Conservation (phyloP, 1,284 basidiomycete genomes). For the Phellopilus nigrolimitatus region DNA sequence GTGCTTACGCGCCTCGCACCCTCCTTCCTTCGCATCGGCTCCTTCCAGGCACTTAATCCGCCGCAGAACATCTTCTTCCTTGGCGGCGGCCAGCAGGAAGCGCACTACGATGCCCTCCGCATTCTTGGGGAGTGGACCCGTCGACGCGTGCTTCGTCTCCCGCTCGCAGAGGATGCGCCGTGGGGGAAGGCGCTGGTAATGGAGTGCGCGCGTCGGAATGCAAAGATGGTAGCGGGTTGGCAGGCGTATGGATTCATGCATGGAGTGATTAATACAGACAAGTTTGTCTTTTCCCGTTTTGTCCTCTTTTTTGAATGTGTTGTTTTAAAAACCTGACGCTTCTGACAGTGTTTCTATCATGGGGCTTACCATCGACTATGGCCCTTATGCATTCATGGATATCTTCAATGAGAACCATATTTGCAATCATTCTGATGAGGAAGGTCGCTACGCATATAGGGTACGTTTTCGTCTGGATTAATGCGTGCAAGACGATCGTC, state of each 20-base stretch:
- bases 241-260: constrained; percentile 93
- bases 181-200: constrained; percentile 72
- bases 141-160: constrained; percentile 48
- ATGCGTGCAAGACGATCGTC: constrained; percentile 21
- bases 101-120: constrained; percentile 69
- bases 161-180: constrained; percentile 39
- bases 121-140: constrained; percentile 72
- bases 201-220: constrained; percentile 80
- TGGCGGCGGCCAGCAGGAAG: constrained; percentile 69
- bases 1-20: constrained; percentile 83
- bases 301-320: not conserved
- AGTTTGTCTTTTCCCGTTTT: constrained; percentile 49
- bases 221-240: constrained; percentile 89
- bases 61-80: constrained; percentile 65
- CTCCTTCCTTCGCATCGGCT: constrained; percentile 90
- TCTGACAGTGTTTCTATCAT: constrained; percentile 67
- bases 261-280: constrained; percentile 96
- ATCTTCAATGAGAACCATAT: constrained; percentile 81
- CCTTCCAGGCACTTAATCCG: constrained; percentile 83
- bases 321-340: constrained; percentile 17
- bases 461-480: constrained; percentile 34
- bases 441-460: constrained; percentile 84
- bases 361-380: constrained; percentile 93
- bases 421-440: constrained; percentile 90
- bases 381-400: constrained; percentile 96